A percentile compares a stretch with the other conserved stretches of the same genome.
These are phyloP conservation scores for Cystofilobasidium bisporidii DNA, from an alignment of 768 basidiomycete species.

Conservation along the genomic window DNA sequence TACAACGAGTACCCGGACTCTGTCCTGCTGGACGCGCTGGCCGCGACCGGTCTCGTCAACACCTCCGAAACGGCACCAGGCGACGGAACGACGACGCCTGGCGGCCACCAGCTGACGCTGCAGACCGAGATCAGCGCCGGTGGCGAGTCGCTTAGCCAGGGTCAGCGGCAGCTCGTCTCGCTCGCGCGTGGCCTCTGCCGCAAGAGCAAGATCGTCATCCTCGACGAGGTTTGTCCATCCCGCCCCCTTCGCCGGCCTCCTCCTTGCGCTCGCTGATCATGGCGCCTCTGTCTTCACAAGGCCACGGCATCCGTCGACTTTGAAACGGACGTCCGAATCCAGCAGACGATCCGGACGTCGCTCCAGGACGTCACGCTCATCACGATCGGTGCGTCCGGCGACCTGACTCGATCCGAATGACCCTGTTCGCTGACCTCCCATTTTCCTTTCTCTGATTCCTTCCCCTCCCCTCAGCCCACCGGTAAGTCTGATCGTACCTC, in stretches of 20 bases:
- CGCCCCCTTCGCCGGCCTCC: neutral
- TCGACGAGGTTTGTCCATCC: conserved; percentile 45
- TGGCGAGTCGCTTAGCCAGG: conserved; percentile 40
- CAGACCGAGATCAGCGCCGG: conserved; percentile 44
- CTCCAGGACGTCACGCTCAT: conserved; percentile 46
- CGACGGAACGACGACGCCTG: conserved; percentile 33
- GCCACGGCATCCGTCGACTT: conserved; percentile 46
- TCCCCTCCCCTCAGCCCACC: neutral
- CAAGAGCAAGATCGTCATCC: conserved; percentile 50
- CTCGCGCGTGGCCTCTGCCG: conserved; percentile 54
- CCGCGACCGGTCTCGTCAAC: conserved; percentile 43
- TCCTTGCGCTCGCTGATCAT: neutral
- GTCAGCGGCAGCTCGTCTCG: conserved; percentile 54
- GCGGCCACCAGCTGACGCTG: conserved; percentile 42
- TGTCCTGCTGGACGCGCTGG: conserved; percentile 47
- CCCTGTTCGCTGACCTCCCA: conserved; percentile 1
- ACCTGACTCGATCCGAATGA: neutral
- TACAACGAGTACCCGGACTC: conserved; percentile 52
- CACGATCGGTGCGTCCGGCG: conserved; percentile 48
- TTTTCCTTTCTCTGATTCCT: neutral
- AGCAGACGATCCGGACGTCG: conserved; percentile 49
- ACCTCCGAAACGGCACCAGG: conserved; percentile 43
- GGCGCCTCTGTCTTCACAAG: neutral
- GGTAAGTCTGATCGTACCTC: no score
- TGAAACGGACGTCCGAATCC: conserved; percentile 52